Conservation (phyloP, 1,284 basidiomycete species). For the Ceratobasidium sp. region DNA sequence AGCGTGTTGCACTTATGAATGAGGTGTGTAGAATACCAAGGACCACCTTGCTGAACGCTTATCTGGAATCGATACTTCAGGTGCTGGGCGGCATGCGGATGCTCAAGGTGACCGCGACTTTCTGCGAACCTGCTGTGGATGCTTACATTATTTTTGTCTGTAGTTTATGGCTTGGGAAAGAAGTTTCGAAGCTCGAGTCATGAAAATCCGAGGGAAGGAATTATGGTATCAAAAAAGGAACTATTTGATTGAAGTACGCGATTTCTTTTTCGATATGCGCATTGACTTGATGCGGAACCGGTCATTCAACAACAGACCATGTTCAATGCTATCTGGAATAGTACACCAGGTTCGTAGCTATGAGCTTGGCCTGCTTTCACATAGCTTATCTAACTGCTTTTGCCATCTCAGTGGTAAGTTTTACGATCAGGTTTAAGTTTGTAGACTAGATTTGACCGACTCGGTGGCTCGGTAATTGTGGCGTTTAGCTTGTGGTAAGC, state of each 20-base stretch:
- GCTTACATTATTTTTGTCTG: background rate
- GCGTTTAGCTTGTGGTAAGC: constrained; percentile 21
- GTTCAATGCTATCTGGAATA: constrained; percentile 78
- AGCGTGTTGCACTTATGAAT: constrained; percentile 91
- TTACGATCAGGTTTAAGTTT: background rate
- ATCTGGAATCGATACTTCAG: constrained; percentile 52
- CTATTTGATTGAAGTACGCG: constrained; percentile 79
- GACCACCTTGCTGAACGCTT: too few relatives aligned
- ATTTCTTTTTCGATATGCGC: background rate
- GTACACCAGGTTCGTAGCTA: constrained; percentile 60
- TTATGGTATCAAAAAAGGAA: constrained; percentile 85
- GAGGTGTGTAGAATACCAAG: constrained; percentile 62
- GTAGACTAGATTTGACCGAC: constrained; percentile 4
- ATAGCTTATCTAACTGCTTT: constrained; percentile 65
- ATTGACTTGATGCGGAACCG: background rate
- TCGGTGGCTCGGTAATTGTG: background rate
- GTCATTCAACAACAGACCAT: constrained; percentile 57
- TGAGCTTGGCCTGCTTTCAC: constrained; percentile 85
- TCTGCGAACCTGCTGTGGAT: background rate
- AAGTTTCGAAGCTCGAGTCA: constrained; percentile 81
- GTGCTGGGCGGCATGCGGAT: constrained; percentile 90
- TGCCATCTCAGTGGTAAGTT: constrained; percentile 49
- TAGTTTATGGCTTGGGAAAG: constrained; percentile 96
- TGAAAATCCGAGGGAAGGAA: constrained; percentile 80
- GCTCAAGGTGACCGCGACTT: constrained; percentile 71